A percentile compares a stretch with the other conserved stretches of the same genome.
phyloP scores from a whole-genome alignment of 495 filamentous ascomycete species.

The Aspergillus mulundensis region DNA sequence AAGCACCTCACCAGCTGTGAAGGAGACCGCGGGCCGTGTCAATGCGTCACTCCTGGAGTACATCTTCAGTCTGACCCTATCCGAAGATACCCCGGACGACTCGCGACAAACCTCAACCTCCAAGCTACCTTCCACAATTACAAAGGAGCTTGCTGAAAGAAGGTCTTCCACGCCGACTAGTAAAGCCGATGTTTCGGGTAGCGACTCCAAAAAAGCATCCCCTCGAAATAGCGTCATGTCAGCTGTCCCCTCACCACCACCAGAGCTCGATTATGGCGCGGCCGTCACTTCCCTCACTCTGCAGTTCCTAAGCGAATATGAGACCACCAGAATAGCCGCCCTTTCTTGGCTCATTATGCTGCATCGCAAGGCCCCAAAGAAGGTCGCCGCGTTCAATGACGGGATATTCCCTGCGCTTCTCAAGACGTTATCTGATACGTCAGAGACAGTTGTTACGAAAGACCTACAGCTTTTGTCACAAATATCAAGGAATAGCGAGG shows the following conservation, averaged over 20 bases:
- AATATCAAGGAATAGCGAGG: conserved; percentile 93
- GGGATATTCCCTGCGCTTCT: conserved; percentile 94
- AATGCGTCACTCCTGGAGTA: conserved; percentile 88
- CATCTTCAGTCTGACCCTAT: conserved; percentile 80
- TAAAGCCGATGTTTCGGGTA: conserved; percentile 36
- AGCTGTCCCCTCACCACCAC: conserved; percentile 38
- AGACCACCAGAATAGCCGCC: conserved; percentile 89
- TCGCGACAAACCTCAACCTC: conserved; percentile 31
- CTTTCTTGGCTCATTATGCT: conserved; percentile 97
- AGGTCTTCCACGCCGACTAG: conserved; percentile 49
- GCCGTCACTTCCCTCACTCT: conserved; percentile 93
- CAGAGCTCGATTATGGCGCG: conserved; percentile 90
- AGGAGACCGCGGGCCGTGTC: conserved; percentile 80
- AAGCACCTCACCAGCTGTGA: conserved; percentile 81
- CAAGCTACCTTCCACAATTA: conserved; percentile 39
- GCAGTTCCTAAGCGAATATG: conserved; percentile 93
- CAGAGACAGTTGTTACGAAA: conserved; percentile 92
- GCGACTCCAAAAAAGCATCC: conserved; percentile 32
- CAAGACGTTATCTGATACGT: conserved; percentile 93
- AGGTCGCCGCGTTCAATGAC: conserved; percentile 93
- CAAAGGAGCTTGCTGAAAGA: conserved; percentile 47
- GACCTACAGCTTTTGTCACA: conserved; percentile 93
- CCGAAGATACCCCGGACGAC: conserved; percentile 63
- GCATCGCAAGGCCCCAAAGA: conserved; percentile 88
- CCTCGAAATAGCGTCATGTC: conserved; percentile 41